Percentiles rank a stretch among this genome's conserved stretches.
Evolutionary conservation across 148 eudicot genomes (phyloP).

Genomic region (Hydrangea macrophylla): DNA sequence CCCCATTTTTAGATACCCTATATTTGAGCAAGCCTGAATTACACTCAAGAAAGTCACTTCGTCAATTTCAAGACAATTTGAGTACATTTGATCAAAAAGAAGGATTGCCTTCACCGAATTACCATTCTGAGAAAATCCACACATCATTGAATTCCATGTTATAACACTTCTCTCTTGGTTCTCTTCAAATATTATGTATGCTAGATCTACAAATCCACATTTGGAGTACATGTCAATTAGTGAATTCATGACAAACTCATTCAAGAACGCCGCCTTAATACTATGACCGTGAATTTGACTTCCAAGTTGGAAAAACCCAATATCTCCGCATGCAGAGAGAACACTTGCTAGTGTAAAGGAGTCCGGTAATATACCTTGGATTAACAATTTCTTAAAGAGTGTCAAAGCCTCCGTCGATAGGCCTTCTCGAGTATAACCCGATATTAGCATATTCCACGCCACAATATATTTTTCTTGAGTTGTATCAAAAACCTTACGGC

Average conservation of each 20-base stretch:
- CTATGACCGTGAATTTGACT: conserved; percentile 42
- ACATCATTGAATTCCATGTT: conserved; percentile 64
- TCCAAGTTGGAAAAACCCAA: conserved; percentile 34
- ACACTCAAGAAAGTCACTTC: conserved; percentile 50
- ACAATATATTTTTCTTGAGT: conserved; percentile 30
- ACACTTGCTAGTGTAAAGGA: conserved; percentile 43
- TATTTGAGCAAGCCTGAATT: conserved; percentile 62
- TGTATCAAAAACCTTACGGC: conserved; percentile 32
- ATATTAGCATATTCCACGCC: conserved; percentile 54
- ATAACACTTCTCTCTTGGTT: conserved; percentile 32
- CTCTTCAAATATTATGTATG: conserved; percentile 31
- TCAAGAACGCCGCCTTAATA: conserved; percentile 28
- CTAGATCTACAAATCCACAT: conserved; percentile 39
- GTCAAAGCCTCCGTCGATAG: conserved; percentile 31
- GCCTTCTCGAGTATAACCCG: conserved; percentile 37
- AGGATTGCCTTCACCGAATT: conserved; percentile 30
- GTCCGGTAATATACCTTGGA: conserved; percentile 31
- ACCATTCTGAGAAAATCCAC: conserved; percentile 55
- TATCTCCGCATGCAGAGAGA: conserved; percentile 44
- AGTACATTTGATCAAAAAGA: conserved; percentile 48
- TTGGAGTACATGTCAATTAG: conserved; percentile 59
- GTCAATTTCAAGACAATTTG: conserved; percentile 37
- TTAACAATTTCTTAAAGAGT: conserved; percentile 35
- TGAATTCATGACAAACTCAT: conserved; percentile 53
- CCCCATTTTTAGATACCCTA: conserved; percentile 48